Evolutionary conservation across 176 grass and related monocot genomes (phyloP).

Genomic region (Tillandsia fasciculata): DNA sequence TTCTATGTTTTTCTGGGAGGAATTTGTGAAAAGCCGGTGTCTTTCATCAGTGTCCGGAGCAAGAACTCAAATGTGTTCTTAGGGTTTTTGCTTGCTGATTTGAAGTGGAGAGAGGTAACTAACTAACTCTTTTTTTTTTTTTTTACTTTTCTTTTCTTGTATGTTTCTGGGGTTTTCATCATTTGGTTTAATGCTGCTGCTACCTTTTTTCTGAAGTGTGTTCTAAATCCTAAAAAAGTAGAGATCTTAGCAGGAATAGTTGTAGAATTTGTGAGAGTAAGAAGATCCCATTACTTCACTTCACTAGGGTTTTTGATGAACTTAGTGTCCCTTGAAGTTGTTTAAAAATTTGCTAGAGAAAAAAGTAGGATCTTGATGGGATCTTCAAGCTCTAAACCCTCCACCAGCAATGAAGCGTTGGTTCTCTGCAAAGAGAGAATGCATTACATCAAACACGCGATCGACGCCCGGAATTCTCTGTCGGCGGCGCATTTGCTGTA

Average conservation of each 20-base stretch:
- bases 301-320: background rate
- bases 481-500: conserved; percentile 82
- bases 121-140: background rate
- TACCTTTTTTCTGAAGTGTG: background rate
- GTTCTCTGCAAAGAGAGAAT: conserved; percentile 81
- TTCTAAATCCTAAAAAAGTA: background rate
- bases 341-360: background rate
- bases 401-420: conserved; percentile 57
- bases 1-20: no score
- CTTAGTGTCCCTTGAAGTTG: background rate
- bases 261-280: background rate
- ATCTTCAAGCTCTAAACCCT: conserved; percentile 66
- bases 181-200: background rate
- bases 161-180: background rate
- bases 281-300: background rate
- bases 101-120: background rate
- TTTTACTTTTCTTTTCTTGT: background rate
- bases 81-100: background rate
- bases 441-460: conserved; percentile 51
- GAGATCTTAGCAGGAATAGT: no score
- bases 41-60: no score
- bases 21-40: no score
- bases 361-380: conserved; percentile 40
- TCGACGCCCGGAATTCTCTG: conserved; percentile 63
- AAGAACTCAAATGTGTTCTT: background rate